These are phyloP conservation scores for Alisma plantagoaquatica DNA, from an alignment of 106 monocot species.

Conservation along the genomic window DNA sequence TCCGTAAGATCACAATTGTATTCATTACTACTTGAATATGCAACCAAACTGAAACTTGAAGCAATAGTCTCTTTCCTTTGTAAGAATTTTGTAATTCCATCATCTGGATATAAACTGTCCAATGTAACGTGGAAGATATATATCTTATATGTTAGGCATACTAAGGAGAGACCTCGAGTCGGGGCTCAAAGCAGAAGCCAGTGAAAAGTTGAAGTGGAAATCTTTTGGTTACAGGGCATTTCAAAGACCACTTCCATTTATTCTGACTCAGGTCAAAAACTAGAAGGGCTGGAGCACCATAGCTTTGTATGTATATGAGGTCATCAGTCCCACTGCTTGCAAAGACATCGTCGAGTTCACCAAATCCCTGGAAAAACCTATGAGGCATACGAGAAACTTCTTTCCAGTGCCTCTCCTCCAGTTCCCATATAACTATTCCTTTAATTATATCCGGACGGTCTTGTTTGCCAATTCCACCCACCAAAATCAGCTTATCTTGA, in stretches of 20 bases:
- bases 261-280: constrained; percentile 58
- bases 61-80: no score
- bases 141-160: background rate
- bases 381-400: constrained; percentile 83
- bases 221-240: constrained; percentile 63
- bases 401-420: constrained; percentile 44
- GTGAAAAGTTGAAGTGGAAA: constrained; percentile 85
- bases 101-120: no score
- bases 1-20: no score
- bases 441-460: constrained; percentile 76
- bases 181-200: constrained; percentile 81
- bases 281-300: constrained; percentile 53
- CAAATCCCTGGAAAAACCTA: constrained; percentile 74
- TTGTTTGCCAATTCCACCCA: constrained; percentile 82
- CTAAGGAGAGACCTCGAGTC: constrained; percentile 56
- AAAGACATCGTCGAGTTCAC: constrained; percentile 85
- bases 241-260: constrained; percentile 71
- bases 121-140: no score
- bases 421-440: constrained; percentile 89
- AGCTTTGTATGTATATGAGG: constrained; percentile 70
- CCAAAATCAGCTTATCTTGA: constrained; percentile 60
- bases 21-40: no score
- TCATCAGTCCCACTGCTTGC: constrained; percentile 63
- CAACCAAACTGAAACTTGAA: no score
- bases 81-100: no score